A percentile compares a stretch with the other conserved stretches of the same genome.
phyloP scores from a whole-genome alignment of 768 basidiomycete species.

The Harrya chromipes region DNA sequence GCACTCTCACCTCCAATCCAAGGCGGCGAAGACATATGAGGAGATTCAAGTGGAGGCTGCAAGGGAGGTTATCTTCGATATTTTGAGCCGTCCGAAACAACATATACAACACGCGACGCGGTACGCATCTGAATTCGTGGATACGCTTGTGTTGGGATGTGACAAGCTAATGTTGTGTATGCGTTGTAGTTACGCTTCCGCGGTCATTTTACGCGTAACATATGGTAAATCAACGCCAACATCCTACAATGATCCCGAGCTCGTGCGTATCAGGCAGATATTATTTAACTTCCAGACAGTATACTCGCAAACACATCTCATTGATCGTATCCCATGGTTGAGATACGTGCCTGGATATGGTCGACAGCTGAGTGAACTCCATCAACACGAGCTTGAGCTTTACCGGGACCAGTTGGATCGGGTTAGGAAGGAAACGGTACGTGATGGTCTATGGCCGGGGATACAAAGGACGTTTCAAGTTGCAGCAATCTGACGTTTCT shows the following conservation, averaged over 20 bases:
- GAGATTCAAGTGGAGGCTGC: slow-evolving; percentile 40
- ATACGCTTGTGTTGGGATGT: too few species aligned
- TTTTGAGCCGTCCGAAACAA: slow-evolving; percentile 18
- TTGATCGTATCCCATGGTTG: slow-evolving; percentile 33
- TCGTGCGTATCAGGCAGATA: slow-evolving; percentile 17
- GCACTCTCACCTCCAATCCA: slow-evolving; percentile 52
- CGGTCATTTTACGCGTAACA: slow-evolving; percentile 21
- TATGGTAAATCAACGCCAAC: slow-evolving; percentile 27
- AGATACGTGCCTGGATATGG: slow-evolving; percentile 55
- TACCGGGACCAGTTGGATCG: slow-evolving; percentile 44
- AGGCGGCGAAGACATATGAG: slow-evolving; percentile 42
- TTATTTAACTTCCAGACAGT: slow-evolving; percentile 26
- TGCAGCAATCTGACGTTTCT: too few species aligned
- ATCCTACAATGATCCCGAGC: slow-evolving; percentile 10
- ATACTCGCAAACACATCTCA: slow-evolving; percentile 30
- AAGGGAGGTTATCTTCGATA: slow-evolving; percentile 15
- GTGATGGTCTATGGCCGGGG: neutral
- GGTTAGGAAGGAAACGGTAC: slow-evolving; percentile 7
- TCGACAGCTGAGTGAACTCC: slow-evolving; percentile 48
- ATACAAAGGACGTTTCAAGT: too few species aligned
- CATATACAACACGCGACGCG: slow-evolving; percentile 14
- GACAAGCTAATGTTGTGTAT: neutral
- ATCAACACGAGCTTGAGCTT: slow-evolving; percentile 46
- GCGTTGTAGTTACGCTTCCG: slow-evolving; percentile 18
- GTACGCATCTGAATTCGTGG: neutral